Percentiles rank a stretch among this genome's conserved stretches.
Evolutionary conservation across 495 filamentous ascomycete species (phyloP).

Genomic region (Astrothelium macrocarpum): DNA sequence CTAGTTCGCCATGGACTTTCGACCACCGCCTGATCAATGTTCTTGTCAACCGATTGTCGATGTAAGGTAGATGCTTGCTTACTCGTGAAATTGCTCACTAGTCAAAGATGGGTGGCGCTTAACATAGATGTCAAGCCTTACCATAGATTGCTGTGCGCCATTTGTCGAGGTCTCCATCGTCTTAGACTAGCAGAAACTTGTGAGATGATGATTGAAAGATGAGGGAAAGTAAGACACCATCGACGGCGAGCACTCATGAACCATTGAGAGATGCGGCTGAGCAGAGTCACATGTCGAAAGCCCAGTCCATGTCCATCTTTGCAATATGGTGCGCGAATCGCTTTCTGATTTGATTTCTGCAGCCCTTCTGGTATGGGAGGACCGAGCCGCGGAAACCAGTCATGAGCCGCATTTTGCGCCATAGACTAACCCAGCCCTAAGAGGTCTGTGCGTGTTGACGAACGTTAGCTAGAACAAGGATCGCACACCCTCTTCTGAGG

Average conservation of each 20-base stretch:
- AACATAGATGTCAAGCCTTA: constrained; percentile 1
- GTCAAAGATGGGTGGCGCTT: constrained; percentile 1
- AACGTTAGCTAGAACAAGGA: background rate
- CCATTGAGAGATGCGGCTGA: background rate
- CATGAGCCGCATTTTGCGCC: too few species aligned
- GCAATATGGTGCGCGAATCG: background rate
- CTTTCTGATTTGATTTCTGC: background rate
- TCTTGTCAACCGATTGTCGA: background rate
- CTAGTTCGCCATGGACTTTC: background rate
- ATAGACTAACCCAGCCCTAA: background rate
- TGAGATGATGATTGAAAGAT: background rate
- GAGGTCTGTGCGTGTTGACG: background rate
- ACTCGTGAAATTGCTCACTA: background rate
- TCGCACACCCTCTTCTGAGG: background rate
- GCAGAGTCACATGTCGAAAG: background rate
- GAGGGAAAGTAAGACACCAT: background rate
- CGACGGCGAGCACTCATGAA: background rate
- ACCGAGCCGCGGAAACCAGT: background rate
- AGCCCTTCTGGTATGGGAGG: background rate
- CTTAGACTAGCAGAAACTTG: background rate
- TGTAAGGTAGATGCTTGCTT: background rate
- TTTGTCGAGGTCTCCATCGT: background rate
- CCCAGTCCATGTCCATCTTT: background rate
- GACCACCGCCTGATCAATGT: background rate
- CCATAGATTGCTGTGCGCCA: background rate